Evolutionary conservation across 2,329 filamentous ascomycete genomes (phyloP).

Genomic region (Chaetomiaceae sp.): DNA sequence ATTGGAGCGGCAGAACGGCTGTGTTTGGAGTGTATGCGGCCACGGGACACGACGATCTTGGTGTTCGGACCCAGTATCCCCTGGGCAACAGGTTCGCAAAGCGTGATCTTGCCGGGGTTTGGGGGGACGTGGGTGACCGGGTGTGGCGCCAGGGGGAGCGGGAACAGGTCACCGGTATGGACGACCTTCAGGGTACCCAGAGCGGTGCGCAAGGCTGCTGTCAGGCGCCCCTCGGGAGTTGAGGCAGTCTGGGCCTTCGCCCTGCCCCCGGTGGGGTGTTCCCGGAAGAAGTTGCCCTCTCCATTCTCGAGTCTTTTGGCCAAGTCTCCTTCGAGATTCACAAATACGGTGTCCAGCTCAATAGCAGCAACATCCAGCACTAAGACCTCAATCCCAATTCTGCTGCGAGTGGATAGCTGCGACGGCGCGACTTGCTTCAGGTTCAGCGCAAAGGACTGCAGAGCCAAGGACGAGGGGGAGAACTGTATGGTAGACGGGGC

Average conservation of each 20-base stretch:
- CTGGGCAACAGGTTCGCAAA: constrained; percentile 94
- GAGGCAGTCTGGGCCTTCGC: constrained; percentile 33
- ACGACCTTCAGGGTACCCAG: constrained; percentile 70
- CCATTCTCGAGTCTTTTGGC: constrained; percentile 76
- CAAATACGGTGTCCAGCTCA: constrained; percentile 77
- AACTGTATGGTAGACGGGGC: constrained; percentile 77
- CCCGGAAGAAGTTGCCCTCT: constrained; percentile 74
- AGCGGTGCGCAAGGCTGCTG: constrained; percentile 66
- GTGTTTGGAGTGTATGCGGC: constrained; percentile 54
- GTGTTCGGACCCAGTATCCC: constrained; percentile 73
- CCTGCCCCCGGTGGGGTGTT: constrained; percentile 45
- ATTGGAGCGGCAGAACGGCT: constrained; percentile 43
- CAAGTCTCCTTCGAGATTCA: constrained; percentile 77
- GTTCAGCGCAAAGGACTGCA: constrained; percentile 73
- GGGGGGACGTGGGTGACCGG: constrained; percentile 81
- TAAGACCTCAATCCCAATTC: constrained; percentile 77
- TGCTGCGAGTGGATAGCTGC: constrained; percentile 66
- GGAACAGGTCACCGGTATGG: constrained; percentile 75
- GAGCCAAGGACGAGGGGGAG: constrained; percentile 64
- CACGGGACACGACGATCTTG: constrained; percentile 74
- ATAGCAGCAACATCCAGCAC: constrained; percentile 77
- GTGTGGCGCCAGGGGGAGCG: constrained; percentile 74
- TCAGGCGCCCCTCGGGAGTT: constrained; percentile 54
- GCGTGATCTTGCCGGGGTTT: constrained; percentile 78
- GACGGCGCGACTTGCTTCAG: constrained; percentile 72